A percentile compares a stretch with the other conserved stretches of the same genome.
Conservation (phyloP, 1,284 basidiomycete species). For the Rhodotorula mucilaginosa region DNA sequence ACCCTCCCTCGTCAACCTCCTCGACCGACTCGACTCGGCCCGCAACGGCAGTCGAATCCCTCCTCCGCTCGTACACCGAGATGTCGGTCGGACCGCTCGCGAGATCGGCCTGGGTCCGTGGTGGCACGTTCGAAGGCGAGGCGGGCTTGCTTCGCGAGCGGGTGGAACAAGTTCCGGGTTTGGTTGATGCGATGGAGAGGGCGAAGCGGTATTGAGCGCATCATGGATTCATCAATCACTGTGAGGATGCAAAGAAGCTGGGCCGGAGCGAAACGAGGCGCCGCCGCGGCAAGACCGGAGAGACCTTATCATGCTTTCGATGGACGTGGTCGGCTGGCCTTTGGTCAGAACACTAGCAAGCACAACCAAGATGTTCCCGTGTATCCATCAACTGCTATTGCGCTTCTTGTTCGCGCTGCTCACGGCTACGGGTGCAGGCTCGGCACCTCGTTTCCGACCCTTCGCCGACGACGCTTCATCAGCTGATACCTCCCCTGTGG, state of each 20-base stretch:
- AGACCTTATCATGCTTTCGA: neutral
- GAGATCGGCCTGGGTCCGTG: slow-evolving; percentile 68
- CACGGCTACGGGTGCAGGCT: too few relatives aligned
- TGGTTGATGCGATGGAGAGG: slow-evolving; percentile 20
- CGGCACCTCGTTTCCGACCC: neutral
- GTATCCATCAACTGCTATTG: neutral
- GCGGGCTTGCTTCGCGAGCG: slow-evolving; percentile 17
- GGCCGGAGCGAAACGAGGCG: neutral
- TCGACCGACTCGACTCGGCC: slow-evolving; percentile 38
- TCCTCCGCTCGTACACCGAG: slow-evolving; percentile 16
- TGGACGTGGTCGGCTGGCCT: too few relatives aligned
- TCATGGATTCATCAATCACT: neutral
- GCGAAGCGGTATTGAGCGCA: neutral
- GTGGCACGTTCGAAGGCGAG: slow-evolving; percentile 49
- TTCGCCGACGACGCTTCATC: too few relatives aligned
- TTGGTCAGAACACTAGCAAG: too few relatives aligned
- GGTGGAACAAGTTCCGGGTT: slow-evolving; percentile 21
- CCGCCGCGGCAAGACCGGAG: neutral
- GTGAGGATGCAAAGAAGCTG: neutral
- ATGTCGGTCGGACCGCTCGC: slow-evolving; percentile 72
- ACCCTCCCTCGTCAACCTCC: slow-evolving; percentile 52
- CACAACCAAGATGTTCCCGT: neutral
- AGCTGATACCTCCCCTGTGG: neutral
- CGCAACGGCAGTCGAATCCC: slow-evolving; percentile 27
- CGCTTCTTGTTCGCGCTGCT: slow-evolving; percentile 7